phyloP scores from a whole-genome alignment of 2,329 filamentous ascomycete genomes.

The Botrytis fabae region DNA sequence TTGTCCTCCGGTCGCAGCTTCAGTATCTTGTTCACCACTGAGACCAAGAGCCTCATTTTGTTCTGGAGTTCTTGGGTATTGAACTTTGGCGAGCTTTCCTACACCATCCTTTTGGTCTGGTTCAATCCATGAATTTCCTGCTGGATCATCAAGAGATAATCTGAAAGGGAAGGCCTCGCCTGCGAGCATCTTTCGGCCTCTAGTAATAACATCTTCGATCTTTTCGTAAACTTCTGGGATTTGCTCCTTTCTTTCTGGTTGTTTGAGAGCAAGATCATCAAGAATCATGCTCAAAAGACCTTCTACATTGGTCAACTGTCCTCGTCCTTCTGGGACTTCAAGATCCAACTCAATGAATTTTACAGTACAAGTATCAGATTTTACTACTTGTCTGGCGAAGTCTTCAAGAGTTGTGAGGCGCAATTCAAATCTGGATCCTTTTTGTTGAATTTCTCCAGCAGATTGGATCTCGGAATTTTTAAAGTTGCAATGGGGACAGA shows the following conservation, averaged over 20 bases:
- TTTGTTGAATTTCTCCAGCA: constrained; percentile 87
- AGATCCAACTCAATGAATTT: constrained; percentile 89
- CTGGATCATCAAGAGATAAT: constrained; percentile 82
- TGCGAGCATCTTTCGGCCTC: constrained; percentile 73
- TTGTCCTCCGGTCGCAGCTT: constrained; percentile 46
- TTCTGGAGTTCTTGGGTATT: constrained; percentile 78
- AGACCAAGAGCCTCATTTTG: constrained; percentile 88
- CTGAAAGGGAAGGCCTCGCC: constrained; percentile 84
- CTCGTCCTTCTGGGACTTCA: constrained; percentile 87
- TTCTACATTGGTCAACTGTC: constrained; percentile 92
- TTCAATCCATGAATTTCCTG: constrained; percentile 95
- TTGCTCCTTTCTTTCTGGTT: constrained; percentile 77
- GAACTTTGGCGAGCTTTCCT: constrained; percentile 86
- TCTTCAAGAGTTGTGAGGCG: constrained; percentile 72
- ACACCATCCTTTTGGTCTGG: constrained; percentile 76
- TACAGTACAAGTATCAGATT: constrained; percentile 83
- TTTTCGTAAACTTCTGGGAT: constrained; percentile 77
- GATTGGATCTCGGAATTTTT: constrained; percentile 93
- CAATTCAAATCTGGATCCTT: constrained; percentile 80
- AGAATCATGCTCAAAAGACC: constrained; percentile 78
- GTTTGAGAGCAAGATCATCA: constrained; percentile 77
- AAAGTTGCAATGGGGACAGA: constrained; percentile 84
- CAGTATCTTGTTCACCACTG: constrained; percentile 57
- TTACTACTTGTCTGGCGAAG: constrained; percentile 84
- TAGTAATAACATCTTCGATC: constrained; percentile 72